Base-by-base conservation (phyloP, 345 rosid genomes). In the Arabidopsis suecica region DNA sequence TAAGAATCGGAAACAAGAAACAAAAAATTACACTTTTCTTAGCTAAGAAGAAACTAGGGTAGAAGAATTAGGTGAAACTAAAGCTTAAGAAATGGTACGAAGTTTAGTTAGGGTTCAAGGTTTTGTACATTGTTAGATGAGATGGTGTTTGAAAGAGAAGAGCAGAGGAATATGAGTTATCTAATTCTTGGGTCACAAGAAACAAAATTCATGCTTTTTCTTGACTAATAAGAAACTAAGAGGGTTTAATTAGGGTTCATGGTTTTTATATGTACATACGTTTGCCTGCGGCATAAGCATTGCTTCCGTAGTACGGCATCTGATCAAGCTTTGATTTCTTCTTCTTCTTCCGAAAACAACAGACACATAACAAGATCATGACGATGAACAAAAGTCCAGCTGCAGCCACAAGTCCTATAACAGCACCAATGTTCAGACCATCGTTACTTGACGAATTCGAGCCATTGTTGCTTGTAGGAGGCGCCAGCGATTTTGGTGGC, bases 281-380 rank as follows among this genome's bases (percentile, higher is more conserved):
- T 65, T 71, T 65, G 49, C 61, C 42, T 28, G 72, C 68, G 8
- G 65, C 12, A 41, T 23, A 65, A 36, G 72, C 76, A 64, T 79
- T 65, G 72, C 51, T 70, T 61, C 42, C 74, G 64, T 72, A 69
- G 8, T 76, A 69, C 3, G 75, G 73, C 74, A 78, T 73, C 9
- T 76, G 79, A 42, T 73, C 82, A 47, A 48, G 50, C 36, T 76
- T 77, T 51, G 67, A 55, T 13, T 62, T 45, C 70, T 73, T 79
- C 69, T 75, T 85, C 84, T 67, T 90, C 78, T 83, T 90, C 72
- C 80, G 83, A 7, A 73, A 62, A 72, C 82, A 71, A 38, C 84
- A 69, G 18, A 86, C 77, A 11, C 83, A 50, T 9, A 71, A 54
- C 61, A 77, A 61, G 20, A 87, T 7, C 73, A 83, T 62, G 28